phyloP scores from a whole-genome alignment of 164 flowering plant species.

The Macadamia integrifolia region DNA sequence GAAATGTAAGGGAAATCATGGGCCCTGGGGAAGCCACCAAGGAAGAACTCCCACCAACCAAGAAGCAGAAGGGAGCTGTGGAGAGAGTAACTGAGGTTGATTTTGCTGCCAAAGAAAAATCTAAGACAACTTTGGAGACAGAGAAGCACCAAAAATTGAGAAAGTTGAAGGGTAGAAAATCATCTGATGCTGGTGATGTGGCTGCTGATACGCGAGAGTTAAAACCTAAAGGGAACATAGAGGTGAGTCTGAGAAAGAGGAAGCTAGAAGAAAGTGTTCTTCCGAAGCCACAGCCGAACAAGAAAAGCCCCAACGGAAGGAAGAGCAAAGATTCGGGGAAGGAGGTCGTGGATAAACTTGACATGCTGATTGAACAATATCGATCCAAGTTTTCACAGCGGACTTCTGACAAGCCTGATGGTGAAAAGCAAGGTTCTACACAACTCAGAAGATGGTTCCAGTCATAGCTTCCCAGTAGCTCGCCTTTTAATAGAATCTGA shows the following conservation, averaged over 20 bases:
- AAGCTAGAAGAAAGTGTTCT: conserved; percentile 21
- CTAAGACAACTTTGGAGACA: conserved; percentile 12
- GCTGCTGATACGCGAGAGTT: not conserved
- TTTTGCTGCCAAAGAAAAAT: conserved; percentile 7
- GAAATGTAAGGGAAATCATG: conserved; percentile 16
- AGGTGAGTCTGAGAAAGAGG: conserved; percentile 32
- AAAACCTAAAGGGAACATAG: conserved; percentile 14
- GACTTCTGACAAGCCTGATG: conserved; percentile 30
- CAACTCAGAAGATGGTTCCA: conserved; percentile 30
- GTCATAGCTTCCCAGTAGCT: conserved; percentile 12
- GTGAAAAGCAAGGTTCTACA: conserved; percentile 28
- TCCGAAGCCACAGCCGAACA: conserved; percentile 12
- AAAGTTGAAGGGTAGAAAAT: conserved; percentile 13
- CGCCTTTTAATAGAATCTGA: not conserved
- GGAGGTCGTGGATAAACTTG: conserved; percentile 64
- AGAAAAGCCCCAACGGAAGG: conserved; percentile 19
- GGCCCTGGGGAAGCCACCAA: conserved; percentile 7
- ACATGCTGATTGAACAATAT: conserved; percentile 69
- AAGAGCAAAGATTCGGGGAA: conserved; percentile 30
- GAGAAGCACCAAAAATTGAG: conserved; percentile 9
- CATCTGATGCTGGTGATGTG: not conserved
- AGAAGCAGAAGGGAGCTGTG: no score
- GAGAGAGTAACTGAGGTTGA: no score
- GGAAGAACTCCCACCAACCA: conserved; percentile 8
- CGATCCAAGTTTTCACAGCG: conserved; percentile 51